Base-by-base conservation (phyloP, 140 eudicot species). In the Oenanthe javanica region DNA sequence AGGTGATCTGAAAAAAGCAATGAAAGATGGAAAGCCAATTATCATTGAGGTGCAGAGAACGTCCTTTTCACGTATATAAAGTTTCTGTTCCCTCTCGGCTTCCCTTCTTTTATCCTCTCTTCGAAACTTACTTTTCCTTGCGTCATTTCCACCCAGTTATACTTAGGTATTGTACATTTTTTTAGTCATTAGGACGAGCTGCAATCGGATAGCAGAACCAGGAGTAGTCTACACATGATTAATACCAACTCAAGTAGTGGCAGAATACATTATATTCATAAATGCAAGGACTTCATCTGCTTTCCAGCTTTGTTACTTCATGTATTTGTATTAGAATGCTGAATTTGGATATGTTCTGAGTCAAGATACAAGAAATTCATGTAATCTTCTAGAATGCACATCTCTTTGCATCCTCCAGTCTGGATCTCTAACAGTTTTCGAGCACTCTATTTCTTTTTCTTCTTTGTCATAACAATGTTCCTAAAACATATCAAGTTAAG, bases 21-120 rank as follows among this genome's bases (percentile, higher is more conserved):
- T 94, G 99, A 94, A 94, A 87, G 99, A 94, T 82, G 99, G 99
- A 78, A 94, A 94, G 55, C 99, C 99, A 67, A 94, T 94, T 77
- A 94, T 94, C 78, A 94, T 94, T 79, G 99, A 94, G 97, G 99
- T 94, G 86, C 55, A 31, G 46, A n/a, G 61, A n/a, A 79, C 2
- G 77, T 69, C 79, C 54, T 81, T 49, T 40, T 38, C 50, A 71
- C 76, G 48, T 71, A 40, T 40, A 71, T 15, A 36, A 55, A 48
- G 16, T 21, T 21, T 23, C 36, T 48, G 10, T 75, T 19, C 9
- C 18, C 21, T 67, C 50, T n/a, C 1, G 40, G 9, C 40, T 46
- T 72, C 52, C 49, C 50, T 72, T 46, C 54, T 19, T 73, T 25
- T 46, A 72, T 23, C 40, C 57, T 19, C 21, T 18, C 9, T 73